A percentile compares a stretch with the other conserved stretches of the same genome.
phyloP scores from a whole-genome alignment of 192 early-diverging fungal genomes.

The Rhizophagus clarus region DNA sequence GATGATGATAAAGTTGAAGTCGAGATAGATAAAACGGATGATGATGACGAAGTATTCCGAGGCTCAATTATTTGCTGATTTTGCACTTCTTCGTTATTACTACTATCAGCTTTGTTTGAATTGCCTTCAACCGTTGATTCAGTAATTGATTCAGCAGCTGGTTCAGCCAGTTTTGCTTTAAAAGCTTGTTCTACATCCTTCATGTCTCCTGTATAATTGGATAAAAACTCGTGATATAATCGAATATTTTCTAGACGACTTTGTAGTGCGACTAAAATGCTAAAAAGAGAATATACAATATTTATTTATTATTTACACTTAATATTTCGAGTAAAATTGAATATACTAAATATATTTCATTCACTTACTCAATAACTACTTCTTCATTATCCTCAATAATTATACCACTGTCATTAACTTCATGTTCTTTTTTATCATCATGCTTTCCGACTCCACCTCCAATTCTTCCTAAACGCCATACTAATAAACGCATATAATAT shows the following conservation, averaged over 20 bases:
- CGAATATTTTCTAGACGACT: constrained; percentile 10
- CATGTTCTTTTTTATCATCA: constrained; percentile 1
- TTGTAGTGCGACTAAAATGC: constrained; percentile 18
- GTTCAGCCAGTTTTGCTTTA: not conserved
- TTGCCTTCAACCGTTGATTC: not conserved
- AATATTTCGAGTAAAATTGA: not conserved
- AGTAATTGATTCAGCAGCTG: not conserved
- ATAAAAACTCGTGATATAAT: constrained; percentile 12
- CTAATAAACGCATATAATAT: constrained; percentile 49
- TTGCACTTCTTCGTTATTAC: not conserved
- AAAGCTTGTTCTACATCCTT: not conserved
- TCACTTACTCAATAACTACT: constrained; percentile 14
- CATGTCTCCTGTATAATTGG: not conserved
- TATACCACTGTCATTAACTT: constrained; percentile 7
- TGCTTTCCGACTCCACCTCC: not conserved
- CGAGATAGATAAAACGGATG: not conserved
- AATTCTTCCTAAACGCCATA: constrained; percentile 49
- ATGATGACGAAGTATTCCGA: not conserved
- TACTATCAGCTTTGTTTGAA: not conserved
- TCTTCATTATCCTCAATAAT: constrained; percentile 16
- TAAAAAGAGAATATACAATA: not conserved
- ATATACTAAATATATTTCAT: not conserved
- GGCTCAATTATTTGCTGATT: not conserved
- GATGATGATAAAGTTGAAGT: not conserved
- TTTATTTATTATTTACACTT: not conserved